Conservation (phyloP, 805 yeast species). For the Saturnispora dispora region DNA sequence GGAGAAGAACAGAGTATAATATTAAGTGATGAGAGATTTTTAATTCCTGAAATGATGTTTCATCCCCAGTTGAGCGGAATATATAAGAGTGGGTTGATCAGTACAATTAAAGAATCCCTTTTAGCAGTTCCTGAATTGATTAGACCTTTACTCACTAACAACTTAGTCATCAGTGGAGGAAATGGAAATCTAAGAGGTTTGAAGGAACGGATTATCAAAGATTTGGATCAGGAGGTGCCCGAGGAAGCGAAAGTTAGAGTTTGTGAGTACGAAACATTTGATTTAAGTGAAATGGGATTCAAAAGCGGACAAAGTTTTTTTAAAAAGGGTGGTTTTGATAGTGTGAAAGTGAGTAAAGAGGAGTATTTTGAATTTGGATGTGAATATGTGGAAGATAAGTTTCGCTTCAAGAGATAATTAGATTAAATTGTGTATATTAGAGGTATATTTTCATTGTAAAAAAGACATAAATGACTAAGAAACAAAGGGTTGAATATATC, state of each 20-base stretch:
- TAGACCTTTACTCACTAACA: slow-evolving; percentile 68
- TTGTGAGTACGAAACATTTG: slow-evolving; percentile 23
- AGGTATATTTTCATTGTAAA: not conserved
- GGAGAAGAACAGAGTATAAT: slow-evolving; percentile 20
- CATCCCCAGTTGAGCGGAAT: slow-evolving; percentile 78
- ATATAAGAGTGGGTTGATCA: slow-evolving; percentile 70
- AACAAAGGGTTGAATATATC: too few relatives aligned
- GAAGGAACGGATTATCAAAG: slow-evolving; percentile 47
- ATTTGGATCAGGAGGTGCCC: slow-evolving; percentile 59
- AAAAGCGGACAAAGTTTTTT: slow-evolving; percentile 43
- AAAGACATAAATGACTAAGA: too few relatives aligned
- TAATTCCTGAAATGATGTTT: slow-evolving; percentile 78
- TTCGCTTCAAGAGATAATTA: slow-evolving; percentile 19
- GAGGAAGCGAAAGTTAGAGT: slow-evolving; percentile 59
- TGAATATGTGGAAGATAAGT: slow-evolving; percentile 28
- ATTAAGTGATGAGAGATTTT: slow-evolving; percentile 77
- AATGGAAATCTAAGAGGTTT: slow-evolving; percentile 64
- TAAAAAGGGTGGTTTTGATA: slow-evolving; percentile 35
- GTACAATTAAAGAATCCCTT: slow-evolving; percentile 59
- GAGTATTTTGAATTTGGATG: slow-evolving; percentile 87
- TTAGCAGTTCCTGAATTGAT: slow-evolving; percentile 62
- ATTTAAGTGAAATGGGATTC: slow-evolving; percentile 42
- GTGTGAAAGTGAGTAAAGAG: slow-evolving; percentile 56
- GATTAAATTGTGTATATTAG: not conserved
- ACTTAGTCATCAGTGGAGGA: slow-evolving; percentile 79